Conservation (phyloP, 2,329 filamentous ascomycete genomes). For the Stylonectria norvegica region DNA sequence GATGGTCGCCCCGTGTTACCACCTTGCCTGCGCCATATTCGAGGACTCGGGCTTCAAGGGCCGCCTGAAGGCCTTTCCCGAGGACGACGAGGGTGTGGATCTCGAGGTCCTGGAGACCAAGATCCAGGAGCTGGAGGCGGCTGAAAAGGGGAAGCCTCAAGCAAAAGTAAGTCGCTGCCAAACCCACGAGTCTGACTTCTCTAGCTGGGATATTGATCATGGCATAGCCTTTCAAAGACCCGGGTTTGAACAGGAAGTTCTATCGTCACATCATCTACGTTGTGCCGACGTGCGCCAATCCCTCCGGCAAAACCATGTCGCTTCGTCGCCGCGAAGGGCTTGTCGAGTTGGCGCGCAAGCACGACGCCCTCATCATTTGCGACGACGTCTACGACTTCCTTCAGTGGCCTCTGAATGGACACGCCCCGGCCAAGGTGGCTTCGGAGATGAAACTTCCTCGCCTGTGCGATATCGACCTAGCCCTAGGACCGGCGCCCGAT, state of each 20-base stretch:
- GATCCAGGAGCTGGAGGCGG: slow-evolving; percentile 29
- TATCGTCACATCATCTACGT: slow-evolving; percentile 87
- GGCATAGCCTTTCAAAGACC: slow-evolving; percentile 49
- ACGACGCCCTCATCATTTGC: slow-evolving; percentile 77
- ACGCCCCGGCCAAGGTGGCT: slow-evolving; percentile 28
- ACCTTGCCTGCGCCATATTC: slow-evolving; percentile 81
- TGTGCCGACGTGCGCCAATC: slow-evolving; percentile 87
- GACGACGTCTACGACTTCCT: slow-evolving; percentile 96
- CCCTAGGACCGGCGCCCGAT: slow-evolving; percentile 52
- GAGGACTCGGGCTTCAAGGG: slow-evolving; percentile 72
- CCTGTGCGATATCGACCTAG: slow-evolving; percentile 73
- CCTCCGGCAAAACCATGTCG: slow-evolving; percentile 79
- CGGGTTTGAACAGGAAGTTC: slow-evolving; percentile 63
- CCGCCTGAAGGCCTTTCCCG: slow-evolving; percentile 65
- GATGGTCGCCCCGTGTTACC: slow-evolving; percentile 80
- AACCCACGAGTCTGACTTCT: not conserved
- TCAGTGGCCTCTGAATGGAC: slow-evolving; percentile 59
- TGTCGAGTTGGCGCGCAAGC: slow-evolving; percentile 70
- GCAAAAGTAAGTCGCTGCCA: slow-evolving; percentile 8
- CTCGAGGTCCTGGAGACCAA: slow-evolving; percentile 46
- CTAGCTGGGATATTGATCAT: not conserved
- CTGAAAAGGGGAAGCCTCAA: slow-evolving; percentile 16
- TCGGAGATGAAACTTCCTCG: slow-evolving; percentile 61
- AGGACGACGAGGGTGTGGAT: slow-evolving; percentile 76
- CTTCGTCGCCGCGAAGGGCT: slow-evolving; percentile 63